A percentile compares a stretch with the other conserved stretches of the same genome.
These are phyloP conservation scores for Blastomyces emzantsi DNA, from an alignment of 2,329 filamentous ascomycete species.

Conservation along the genomic window DNA sequence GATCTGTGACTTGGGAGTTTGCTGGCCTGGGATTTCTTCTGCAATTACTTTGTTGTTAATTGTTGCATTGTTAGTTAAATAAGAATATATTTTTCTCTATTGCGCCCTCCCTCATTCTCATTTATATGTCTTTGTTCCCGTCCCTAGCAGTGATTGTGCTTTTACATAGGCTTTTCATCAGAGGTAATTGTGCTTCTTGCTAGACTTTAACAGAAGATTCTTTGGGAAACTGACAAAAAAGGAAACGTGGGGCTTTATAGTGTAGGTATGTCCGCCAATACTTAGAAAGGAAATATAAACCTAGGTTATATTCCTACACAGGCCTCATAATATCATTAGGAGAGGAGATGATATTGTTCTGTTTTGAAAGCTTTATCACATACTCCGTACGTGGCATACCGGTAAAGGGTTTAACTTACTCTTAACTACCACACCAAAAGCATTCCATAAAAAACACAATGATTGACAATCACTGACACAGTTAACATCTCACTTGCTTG, in stretches of 20 bases:
- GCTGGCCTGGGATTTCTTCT: conserved; percentile 6
- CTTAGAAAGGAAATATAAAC: not conserved
- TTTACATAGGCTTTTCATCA: not conserved
- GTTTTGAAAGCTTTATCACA: no score
- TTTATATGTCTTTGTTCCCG: not conserved
- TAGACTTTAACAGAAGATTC: not conserved
- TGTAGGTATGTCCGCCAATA: not conserved
- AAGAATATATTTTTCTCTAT: not conserved
- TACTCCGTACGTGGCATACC: no score
- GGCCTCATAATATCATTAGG: no score
- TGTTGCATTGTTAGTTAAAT: not conserved
- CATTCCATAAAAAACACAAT: no score
- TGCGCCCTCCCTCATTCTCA: not conserved
- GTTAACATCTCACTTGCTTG: no score
- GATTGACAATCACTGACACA: no score
- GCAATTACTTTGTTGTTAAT: not conserved
- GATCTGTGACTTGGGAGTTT: conserved; percentile 6
- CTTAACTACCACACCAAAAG: no score
- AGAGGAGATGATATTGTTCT: no score
- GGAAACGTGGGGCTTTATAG: not conserved
- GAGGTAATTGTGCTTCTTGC: not conserved
- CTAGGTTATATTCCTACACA: not conserved
- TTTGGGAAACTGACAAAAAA: not conserved
- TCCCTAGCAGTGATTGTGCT: not conserved
- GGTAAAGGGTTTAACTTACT: no score